Evolutionary conservation across 495 filamentous ascomycete species (phyloP), one percentile per base, ranked within the genome.

Genomic region (Monascus purpureus): DNA sequence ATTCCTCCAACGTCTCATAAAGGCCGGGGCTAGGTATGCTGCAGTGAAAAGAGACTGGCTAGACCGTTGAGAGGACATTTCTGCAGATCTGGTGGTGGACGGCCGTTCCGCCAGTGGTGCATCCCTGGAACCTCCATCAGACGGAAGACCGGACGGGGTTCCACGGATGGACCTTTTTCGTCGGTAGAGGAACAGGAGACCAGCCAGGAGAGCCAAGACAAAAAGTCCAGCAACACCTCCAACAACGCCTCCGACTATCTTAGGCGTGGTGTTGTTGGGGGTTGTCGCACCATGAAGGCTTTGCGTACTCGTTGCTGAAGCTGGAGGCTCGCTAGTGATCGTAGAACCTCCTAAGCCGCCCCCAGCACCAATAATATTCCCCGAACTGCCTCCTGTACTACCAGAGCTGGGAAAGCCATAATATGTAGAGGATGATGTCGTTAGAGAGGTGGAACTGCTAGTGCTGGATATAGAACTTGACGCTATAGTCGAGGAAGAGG

Each of bases 221-320:
- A 71, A 63, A 9, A 73, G 52, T 8, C 70, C 77, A 26, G 75
- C 73, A 20, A 80, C 55, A 28, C 73, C 68, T 9, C 77, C 77
- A 14, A 81, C 61, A 4, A 82, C 72, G 13, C 77, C 70, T 9
- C 77, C 77, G 8, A 75, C 71, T 23, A 82, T 53, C 19, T 49
- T 46, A 18, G 46, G 41, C 9, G 46, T 57, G 19, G 6, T 31
- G 11, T 19, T 17, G 17, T 19, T 13, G 13, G 2, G 9, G 18
- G 28, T 15, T 30, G 28, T 7, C 15, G 7, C 13, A 15, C 13
- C 3, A 17, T 7, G n/a, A n/a, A n/a, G n/a, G n/a, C n/a, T n/a
- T n/a, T n/a, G n/a, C n/a, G n/a, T n/a, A n/a, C n/a, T n/a, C n/a
- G n/a, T n/a, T n/a, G n/a, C n/a, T n/a, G n/a, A n/a, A n/a, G n/a